phyloP scores from a whole-genome alignment of 352 stramenopile species.

The Phytophthora pini region DNA sequence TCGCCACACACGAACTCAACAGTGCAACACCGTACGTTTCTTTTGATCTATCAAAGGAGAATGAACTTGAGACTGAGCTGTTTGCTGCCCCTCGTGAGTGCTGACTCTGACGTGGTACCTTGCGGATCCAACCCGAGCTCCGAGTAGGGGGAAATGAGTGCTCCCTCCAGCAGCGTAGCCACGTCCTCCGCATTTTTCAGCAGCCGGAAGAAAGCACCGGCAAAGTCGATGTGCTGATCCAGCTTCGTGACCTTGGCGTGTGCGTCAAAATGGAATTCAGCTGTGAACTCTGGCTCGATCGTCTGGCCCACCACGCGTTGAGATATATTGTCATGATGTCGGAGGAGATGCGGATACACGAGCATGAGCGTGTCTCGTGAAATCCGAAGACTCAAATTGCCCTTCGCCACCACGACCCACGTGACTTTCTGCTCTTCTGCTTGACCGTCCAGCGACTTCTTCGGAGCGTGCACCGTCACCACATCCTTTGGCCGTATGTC shows the following conservation, averaged over 20 bases:
- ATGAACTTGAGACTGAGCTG: constrained; percentile 81
- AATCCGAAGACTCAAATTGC: constrained; percentile 53
- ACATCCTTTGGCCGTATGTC: constrained; percentile 35
- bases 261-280: constrained; percentile 65
- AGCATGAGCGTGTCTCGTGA: constrained; percentile 77
- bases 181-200: constrained; percentile 44
- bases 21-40: too few species aligned
- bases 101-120: constrained; percentile 39
- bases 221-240: constrained; percentile 66
- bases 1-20: too few species aligned
- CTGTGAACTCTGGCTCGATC: constrained; percentile 57
- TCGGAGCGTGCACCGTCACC: constrained; percentile 37
- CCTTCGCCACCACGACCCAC: constrained; percentile 46
- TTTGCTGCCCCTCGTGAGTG: constrained; percentile 53
- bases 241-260: constrained; percentile 59
- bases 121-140: constrained; percentile 70
- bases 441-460: constrained; percentile 4
- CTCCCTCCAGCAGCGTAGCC: constrained; percentile 42
- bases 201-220: constrained; percentile 55
- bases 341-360: constrained; percentile 69
- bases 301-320: constrained; percentile 63
- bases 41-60: constrained; percentile 30
- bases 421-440: constrained; percentile 26
- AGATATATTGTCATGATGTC: constrained; percentile 54
- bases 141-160: constrained; percentile 60